Base-by-base conservation (phyloP, 208 protist genomes). In the Leishmania amazonensis region DNA sequence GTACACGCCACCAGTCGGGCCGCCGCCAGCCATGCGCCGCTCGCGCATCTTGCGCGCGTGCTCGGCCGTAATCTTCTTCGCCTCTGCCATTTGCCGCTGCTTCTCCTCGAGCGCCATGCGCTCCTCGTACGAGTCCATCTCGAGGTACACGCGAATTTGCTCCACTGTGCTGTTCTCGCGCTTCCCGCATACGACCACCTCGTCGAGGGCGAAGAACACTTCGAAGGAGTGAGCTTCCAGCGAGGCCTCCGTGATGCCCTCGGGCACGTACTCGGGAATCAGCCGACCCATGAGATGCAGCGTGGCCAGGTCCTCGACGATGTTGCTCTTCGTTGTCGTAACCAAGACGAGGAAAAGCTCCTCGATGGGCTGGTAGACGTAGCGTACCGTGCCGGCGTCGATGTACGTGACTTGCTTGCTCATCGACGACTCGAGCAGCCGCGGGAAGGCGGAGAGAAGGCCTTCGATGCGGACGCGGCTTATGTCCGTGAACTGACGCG, bases 331-430 rank as follows among this genome's bases (percentile, higher is more conserved):
- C 21, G 97, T 99, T 47, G 96, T 99, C 3, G 99, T 99, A 54
- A 99, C 91, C 40, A 99, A 89, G 13, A 99, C 89, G 24, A 99
- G 83, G 74, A 90, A 96, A 11, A 99, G 90, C 24, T 92, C 79
- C 83, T 99, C 99, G 15, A 99, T 78, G 17, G 99, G 99, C 89
- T 99, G 98, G 86, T 99, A 99, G 2, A 99, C 98, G 84, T 99
- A 99, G 68, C 97, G 94, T 0, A 98, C 94, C 3, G 87, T 85
- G 53, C 99, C 99, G 2, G 99, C 99, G 81, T 99, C 98, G 35
- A 99, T 96, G 88, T 98, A 99, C 1, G 98, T 99, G 76, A 99
- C 97, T 87, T 99, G 98, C 81, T 96, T 95, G 47, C 31, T 83
- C 70, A 81, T 78, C 7, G 74, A 90, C 28, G 89, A 87, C 85